Base-by-base conservation (phyloP, 306 rosid genomes). In the Cucumis melo region DNA sequence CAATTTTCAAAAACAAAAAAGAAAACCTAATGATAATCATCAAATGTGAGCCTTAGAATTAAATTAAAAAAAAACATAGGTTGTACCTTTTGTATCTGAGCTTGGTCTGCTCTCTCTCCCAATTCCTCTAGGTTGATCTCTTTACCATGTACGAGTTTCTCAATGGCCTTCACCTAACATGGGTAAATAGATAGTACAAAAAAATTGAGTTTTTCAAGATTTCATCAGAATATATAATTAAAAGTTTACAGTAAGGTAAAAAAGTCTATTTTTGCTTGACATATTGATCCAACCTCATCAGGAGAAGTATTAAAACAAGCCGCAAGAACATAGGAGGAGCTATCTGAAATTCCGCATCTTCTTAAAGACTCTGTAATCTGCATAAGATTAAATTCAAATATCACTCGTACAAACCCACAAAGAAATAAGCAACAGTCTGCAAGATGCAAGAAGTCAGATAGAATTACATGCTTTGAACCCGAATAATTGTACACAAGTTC, bases 401-500 rank as follows among this genome's bases (percentile, higher is more conserved):
- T 88, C 41, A 90, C 79, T 66, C 74, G 44, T 38, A 39, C 60
- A 55, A 14, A 74, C 63, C 54, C 48, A 54, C 7, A 72, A 53
- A 32, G 44, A 79, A 80, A 59, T 62, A 48, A 77, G 71, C 1
- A 80, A 67, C 20, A 48, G 11, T n/a, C 76, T 57, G 60, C 27
- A 20, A 34, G 42, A 55, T 72, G 13, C 44, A 72, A 72, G 57
- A 27, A 73, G 72, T 44, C 3, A 5, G 61, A 16, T 3, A 29
- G 10, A 16, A 58, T 84, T 86, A 90, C 98, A 88, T 91, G 97
- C 86, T 93, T 93, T 62, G 98, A 91, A 75, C 93, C 98, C 4
- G 96, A 86, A 86, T 86, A 93, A 78, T 87, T 93, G 90, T 85
- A 91, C 82, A 91, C 94, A 24, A 93, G 98, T 89, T 93, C 98